phyloP scores from a whole-genome alignment of 495 filamentous ascomycete species.

The Xylaria curta region DNA sequence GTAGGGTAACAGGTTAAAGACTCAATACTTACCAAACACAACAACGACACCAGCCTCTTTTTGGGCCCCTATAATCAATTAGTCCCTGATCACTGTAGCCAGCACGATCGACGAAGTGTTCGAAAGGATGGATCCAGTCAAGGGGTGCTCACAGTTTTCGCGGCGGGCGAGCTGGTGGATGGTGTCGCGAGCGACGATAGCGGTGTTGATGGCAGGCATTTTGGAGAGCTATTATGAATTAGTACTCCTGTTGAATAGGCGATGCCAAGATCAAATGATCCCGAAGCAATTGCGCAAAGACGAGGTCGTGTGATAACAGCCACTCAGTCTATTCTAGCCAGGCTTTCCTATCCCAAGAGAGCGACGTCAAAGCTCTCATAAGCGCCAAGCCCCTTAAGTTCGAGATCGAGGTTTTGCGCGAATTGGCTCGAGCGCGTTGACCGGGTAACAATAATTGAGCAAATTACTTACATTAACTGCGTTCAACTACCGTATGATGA shows the following conservation, averaged over 20 bases:
- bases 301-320: too few relatives aligned
- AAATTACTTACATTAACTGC: constrained; percentile 23
- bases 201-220: constrained; percentile 56
- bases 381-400: constrained; percentile 6
- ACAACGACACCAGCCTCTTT: constrained; percentile 60
- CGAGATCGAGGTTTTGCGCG: neutral
- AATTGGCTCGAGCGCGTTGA: constrained; percentile 14
- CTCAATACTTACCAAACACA: constrained; percentile 47
- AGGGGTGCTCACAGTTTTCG: constrained; percentile 52
- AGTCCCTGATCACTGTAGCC: neutral
- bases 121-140: neutral
- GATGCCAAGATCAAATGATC: neutral
- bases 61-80: constrained; percentile 41
- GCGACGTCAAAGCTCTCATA: neutral
- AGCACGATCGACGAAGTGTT: neutral
- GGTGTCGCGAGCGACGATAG: constrained; percentile 55
- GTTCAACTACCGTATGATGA: constrained; percentile 4
- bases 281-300: neutral
- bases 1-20: neutral
- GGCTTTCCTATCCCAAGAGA: neutral
- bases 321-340: neutral
- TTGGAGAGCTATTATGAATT: constrained; percentile 31
- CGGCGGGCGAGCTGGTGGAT: constrained; percentile 55
- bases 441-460: constrained; percentile 9
- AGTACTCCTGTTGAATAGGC: constrained; percentile 25